These are phyloP conservation scores for Aspergillus puulaauensis DNA, from an alignment of 2,329 filamentous ascomycete genomes.

Conservation along the genomic window DNA sequence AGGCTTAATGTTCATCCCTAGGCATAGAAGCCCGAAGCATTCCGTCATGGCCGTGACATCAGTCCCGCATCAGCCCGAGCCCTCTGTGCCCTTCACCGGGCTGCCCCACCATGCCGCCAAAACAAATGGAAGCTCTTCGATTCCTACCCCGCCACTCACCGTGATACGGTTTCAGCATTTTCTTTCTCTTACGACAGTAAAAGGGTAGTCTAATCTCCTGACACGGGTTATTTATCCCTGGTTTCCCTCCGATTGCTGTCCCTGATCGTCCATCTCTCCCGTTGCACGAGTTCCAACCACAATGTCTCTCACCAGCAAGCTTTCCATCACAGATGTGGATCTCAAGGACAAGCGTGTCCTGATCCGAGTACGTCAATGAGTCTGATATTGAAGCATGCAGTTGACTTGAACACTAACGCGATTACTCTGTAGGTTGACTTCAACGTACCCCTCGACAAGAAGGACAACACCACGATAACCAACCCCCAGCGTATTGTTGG, in stretches of 20 bases:
- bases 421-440: constrained; percentile 78
- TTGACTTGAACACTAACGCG: constrained; percentile 7
- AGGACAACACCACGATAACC: constrained; percentile 78
- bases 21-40: constrained; percentile 28
- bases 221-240: constrained; percentile 9
- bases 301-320: constrained; percentile 99
- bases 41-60: constrained; percentile 38
- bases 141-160: constrained; percentile 27
- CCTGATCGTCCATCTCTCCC: constrained; percentile 9
- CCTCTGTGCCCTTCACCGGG: constrained; percentile 27
- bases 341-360: constrained; percentile 98
- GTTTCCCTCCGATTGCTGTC: constrained; percentile 10
- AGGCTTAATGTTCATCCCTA: constrained; percentile 20
- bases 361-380: constrained; percentile 72
- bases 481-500: constrained; percentile 98
- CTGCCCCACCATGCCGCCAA: constrained; percentile 20
- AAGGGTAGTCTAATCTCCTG: constrained; percentile 2
- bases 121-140: constrained; percentile 12
- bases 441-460: constrained; percentile 91
- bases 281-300: constrained; percentile 21
- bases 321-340: constrained; percentile 93
- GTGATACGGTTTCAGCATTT: constrained; percentile 20
- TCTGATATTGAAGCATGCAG: constrained; percentile 13
- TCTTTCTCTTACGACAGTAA: neutral
- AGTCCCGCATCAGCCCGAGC: constrained; percentile 44